Evolutionary conservation across 768 basidiomycete genomes (phyloP).

Genomic region (Russula virescens): DNA sequence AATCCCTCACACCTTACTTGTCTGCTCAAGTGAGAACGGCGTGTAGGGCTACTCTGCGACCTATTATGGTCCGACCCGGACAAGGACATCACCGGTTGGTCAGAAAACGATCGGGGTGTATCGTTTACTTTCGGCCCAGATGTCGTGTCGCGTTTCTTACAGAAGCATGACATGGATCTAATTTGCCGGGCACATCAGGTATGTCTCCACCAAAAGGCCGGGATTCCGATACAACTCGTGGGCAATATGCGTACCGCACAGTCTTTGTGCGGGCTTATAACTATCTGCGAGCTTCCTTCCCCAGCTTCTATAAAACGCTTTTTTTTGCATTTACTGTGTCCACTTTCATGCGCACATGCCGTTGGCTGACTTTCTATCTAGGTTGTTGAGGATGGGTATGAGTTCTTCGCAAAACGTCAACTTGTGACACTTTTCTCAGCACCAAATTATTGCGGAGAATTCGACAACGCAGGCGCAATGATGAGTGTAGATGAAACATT

Average conservation of each 20-base stretch:
- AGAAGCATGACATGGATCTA: constrained; percentile 99
- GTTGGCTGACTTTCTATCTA: constrained; percentile 29
- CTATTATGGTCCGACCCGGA: constrained; percentile 99
- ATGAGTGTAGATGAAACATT: constrained; percentile 99
- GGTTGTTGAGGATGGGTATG: constrained; percentile 99
- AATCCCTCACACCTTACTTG: neutral
- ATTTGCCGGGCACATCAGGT: constrained; percentile 99
- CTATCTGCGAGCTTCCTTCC: neutral
- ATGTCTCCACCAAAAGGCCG: constrained; percentile 29
- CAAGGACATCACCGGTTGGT: constrained; percentile 99
- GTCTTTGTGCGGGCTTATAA: neutral
- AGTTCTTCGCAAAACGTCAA: constrained; percentile 97
- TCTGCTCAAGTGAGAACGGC: constrained; percentile 11
- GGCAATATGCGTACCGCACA: neutral
- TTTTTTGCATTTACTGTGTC: neutral
- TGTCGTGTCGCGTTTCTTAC: constrained; percentile 95
- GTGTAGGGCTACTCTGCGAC: constrained; percentile 84
- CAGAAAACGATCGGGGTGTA: constrained; percentile 97
- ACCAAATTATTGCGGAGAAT: constrained; percentile 93
- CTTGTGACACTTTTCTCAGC: constrained; percentile 96
- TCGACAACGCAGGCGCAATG: constrained; percentile 99
- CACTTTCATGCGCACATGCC: neutral
- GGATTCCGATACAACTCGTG: constrained; percentile 4
- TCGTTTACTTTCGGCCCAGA: constrained; percentile 99
- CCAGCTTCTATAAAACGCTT: neutral